phyloP scores from a whole-genome alignment of 306 rosid species.

The Comarum palustre region DNA sequence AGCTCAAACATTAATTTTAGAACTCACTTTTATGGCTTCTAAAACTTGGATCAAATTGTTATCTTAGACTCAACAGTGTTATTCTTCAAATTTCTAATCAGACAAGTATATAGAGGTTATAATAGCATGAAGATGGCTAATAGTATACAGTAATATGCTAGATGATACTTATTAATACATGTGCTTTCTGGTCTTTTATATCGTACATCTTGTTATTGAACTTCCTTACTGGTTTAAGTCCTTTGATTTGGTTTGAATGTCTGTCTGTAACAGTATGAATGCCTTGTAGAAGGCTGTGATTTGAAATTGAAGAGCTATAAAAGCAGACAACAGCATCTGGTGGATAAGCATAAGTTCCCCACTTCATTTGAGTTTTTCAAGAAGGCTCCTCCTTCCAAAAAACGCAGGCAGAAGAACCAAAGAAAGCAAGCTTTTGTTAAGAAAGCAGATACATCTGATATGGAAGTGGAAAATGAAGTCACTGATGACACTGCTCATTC shows the following conservation, averaged over 20 bases:
- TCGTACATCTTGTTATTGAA: neutral
- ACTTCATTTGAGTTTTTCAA: constrained; percentile 69
- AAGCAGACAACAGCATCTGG: constrained; percentile 81
- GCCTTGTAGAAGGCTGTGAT: constrained; percentile 83
- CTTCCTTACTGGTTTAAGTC: neutral
- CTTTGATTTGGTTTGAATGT: neutral
- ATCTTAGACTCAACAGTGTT: neutral
- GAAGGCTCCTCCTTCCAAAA: constrained; percentile 68
- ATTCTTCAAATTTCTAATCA: neutral
- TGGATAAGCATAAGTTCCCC: constrained; percentile 87
- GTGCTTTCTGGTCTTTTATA: neutral
- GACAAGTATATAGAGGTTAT: neutral
- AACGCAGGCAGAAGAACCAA: constrained; percentile 58
- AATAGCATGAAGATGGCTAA: neutral
- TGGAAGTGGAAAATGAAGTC: constrained; percentile 72
- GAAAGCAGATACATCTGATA: constrained; percentile 43
- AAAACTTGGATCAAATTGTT: too few species aligned
- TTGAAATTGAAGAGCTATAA: constrained; percentile 78
- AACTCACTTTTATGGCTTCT: too few species aligned
- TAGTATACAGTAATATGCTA: neutral
- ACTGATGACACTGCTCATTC: constrained; percentile 46
- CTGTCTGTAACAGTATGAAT: constrained; percentile 61
- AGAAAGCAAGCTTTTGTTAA: constrained; percentile 43
- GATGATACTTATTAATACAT: neutral
- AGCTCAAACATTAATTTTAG: neutral